Percentiles rank a stretch among this genome's conserved stretches.
Evolutionary conservation across 2,329 filamentous ascomycete genomes (phyloP).

Genomic region (Aspergillus versicolor): DNA sequence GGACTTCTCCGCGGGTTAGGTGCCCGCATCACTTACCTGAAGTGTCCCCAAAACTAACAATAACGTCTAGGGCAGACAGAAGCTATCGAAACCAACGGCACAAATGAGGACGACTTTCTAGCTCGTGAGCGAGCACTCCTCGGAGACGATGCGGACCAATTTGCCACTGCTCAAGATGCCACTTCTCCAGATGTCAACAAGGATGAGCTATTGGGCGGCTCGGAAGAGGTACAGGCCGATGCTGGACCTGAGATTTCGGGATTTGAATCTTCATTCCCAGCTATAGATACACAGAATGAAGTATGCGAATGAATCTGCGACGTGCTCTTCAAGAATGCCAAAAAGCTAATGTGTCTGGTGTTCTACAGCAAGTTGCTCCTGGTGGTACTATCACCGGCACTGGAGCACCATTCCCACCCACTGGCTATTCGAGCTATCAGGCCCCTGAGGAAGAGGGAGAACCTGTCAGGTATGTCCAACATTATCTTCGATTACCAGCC

Average conservation of each 20-base stretch:
- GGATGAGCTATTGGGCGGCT: slow-evolving; percentile 69
- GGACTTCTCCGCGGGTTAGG: slow-evolving; percentile 66
- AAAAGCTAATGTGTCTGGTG: slow-evolving; percentile 15
- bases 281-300: slow-evolving; percentile 72
- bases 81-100: slow-evolving; percentile 30
- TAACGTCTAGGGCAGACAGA: slow-evolving; percentile 34
- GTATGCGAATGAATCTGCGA: slow-evolving; percentile 45
- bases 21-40: slow-evolving; percentile 21
- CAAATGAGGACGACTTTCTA: slow-evolving; percentile 80
- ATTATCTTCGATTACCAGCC: neutral
- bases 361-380: slow-evolving; percentile 64
- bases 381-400: slow-evolving; percentile 78
- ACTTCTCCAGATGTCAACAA: slow-evolving; percentile 63
- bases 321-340: neutral
- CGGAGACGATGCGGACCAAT: slow-evolving; percentile 90
- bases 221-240: slow-evolving; percentile 32
- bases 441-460: slow-evolving; percentile 78
- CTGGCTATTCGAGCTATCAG: slow-evolving; percentile 53
- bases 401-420: slow-evolving; percentile 55
- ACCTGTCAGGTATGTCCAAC: slow-evolving; percentile 62
- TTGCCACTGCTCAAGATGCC: slow-evolving; percentile 71
- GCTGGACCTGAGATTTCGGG: slow-evolving; percentile 48
- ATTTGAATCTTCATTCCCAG: slow-evolving; percentile 90
- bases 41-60: slow-evolving; percentile 27
- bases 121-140: slow-evolving; percentile 85